Evolutionary conservation across 805 yeast genomes (phyloP).

Genomic region (Cyberlindnera misumaiensis): DNA sequence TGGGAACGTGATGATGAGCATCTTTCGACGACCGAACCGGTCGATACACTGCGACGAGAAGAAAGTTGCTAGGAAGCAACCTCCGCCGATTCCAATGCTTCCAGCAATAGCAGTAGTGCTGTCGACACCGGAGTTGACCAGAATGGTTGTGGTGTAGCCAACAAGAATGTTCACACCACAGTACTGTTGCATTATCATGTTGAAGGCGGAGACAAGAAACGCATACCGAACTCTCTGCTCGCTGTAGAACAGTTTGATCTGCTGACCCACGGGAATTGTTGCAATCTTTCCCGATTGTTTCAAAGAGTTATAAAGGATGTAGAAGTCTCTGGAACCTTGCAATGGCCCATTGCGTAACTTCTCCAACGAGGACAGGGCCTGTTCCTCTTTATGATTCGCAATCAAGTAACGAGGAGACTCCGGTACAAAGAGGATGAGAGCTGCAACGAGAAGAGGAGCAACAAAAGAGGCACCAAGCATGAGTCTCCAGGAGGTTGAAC

Average conservation of each 20-base stretch:
- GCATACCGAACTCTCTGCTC: constrained; percentile 45
- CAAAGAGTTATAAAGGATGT: constrained; percentile 48
- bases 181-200: constrained; percentile 48
- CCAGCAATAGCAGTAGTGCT: constrained; percentile 40
- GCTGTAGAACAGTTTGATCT: constrained; percentile 35
- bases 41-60: constrained; percentile 44
- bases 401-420: constrained; percentile 70
- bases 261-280: constrained; percentile 30
- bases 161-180: constrained; percentile 50
- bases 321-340: constrained; percentile 49
- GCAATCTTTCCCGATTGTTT: constrained; percentile 40
- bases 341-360: constrained; percentile 6
- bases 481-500: constrained; percentile 53
- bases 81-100: constrained; percentile 43
- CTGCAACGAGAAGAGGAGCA: constrained; percentile 49
- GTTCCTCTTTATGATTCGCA: constrained; percentile 40
- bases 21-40: constrained; percentile 41
- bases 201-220: constrained; percentile 41
- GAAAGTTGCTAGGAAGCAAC: constrained; percentile 39
- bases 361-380: constrained; percentile 44
- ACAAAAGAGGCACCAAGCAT: constrained; percentile 61
- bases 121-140: constrained; percentile 37
- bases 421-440: constrained; percentile 52
- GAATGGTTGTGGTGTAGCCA: constrained; percentile 43
- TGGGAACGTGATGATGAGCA: constrained; percentile 54